Evolutionary conservation across 176 grass and related monocot species (phyloP).

Genomic region (Phoenix dactylifera): DNA sequence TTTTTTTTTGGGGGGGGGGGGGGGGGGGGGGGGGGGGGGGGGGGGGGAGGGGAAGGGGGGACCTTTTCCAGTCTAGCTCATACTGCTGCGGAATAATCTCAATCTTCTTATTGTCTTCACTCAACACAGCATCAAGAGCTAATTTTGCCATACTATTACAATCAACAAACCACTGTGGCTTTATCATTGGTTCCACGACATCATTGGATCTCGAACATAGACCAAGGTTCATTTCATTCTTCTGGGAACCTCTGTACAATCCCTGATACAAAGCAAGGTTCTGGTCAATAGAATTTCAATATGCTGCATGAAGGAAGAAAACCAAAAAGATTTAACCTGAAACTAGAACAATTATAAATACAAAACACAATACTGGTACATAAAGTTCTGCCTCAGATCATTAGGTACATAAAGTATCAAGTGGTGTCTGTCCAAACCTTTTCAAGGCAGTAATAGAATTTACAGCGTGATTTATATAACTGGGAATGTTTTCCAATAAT

Average conservation of each 20-base stretch:
- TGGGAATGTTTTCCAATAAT: too few relatives aligned
- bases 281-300: constrained; percentile 14
- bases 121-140: constrained; percentile 67
- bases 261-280: constrained; percentile 37
- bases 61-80: constrained; percentile 92
- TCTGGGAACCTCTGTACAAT: constrained; percentile 68
- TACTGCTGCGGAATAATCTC: constrained; percentile 94
- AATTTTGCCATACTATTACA: constrained; percentile 73
- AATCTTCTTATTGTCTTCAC: constrained; percentile 39
- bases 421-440: too few relatives aligned
- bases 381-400: too few relatives aligned
- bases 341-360: too few relatives aligned
- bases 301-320: background rate
- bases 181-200: constrained; percentile 80
- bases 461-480: too few relatives aligned
- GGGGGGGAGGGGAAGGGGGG: too few relatives aligned
- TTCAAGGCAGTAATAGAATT: too few relatives aligned
- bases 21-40: too few relatives aligned
- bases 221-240: constrained; percentile 93
- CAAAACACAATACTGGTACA: too few relatives aligned
- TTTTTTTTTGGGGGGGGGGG: too few relatives aligned
- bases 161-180: constrained; percentile 85
- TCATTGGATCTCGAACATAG: constrained; percentile 84
- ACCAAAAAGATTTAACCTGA: background rate
- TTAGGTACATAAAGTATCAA: too few relatives aligned